Evolutionary conservation across 257 asterid species (phyloP), one percentile per base, ranked within the genome.

Genomic region (Echium plantagineum): DNA sequence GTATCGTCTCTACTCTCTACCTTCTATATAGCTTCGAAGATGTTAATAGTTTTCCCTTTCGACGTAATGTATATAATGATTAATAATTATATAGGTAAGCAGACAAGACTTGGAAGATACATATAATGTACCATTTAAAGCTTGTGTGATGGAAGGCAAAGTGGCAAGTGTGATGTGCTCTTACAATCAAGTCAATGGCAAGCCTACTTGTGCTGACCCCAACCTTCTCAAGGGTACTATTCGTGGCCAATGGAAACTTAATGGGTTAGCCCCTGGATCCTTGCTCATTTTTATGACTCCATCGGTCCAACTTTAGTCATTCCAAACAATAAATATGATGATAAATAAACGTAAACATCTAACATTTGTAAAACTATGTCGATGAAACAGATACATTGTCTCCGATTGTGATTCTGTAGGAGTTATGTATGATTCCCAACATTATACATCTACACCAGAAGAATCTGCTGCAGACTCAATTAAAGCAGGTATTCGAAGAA

Each of bases 141-240:
- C 90, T 4, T 91, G 98, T 72, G 94, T 91, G 35, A 51, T 55
- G 47, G 95, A 91, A 62, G 98, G 98, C 0, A 79, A 60, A 62
- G 98, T 88, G 18, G 97, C 97, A 0, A 91, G 98, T 72, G 85
- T 91, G 1, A 91, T 91, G 98, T 91, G 98, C 60, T 91, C 97
- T 0, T 88, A 91, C 86, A 88, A 91, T 69, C 89, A 91, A 21
- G 96, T 88, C 28, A 91, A 91, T 62, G 98, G 98, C 59, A 84
- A 70, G 64, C 97, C 98, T 20, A 82, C 98, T 5, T 91, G 98
- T 74, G 97, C 98, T 20, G 98, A 91, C 62, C 75, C 89, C 7
- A 61, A 35, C 55, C 94, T 91, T 56, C 94, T 91, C 1, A 94
- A 89, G 22, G 84, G 66, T 77, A 83, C 89, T 16, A 77, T 91